Evolutionary conservation across 164 flowering plant genomes (phyloP), one percentile per base, ranked within the genome.

Genomic region (Magnolia sinica): DNA sequence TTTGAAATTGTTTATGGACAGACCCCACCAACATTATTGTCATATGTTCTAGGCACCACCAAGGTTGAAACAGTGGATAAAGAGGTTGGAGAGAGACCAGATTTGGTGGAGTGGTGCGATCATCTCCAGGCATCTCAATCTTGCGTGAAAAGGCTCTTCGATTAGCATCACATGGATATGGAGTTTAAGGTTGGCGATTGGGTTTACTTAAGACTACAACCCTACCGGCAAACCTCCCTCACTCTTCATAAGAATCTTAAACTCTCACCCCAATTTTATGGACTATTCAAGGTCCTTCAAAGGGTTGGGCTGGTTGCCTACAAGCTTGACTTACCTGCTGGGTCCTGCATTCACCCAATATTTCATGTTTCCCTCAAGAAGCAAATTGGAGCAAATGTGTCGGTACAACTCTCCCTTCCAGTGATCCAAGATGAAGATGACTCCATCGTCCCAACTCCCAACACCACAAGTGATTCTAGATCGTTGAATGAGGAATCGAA

Each of bases 41-140:
- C 64, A n/a, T 70, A 72, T 72, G 29, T 58, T 18, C 63, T 0
- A 55, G 19, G 64, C 20, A 72, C 64, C 4, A 4, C 49, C 11
- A 6, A 11, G 3, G 76, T 77, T 14, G 63, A 67, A 19, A 72
- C 66, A 1, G 76, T 77, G 3, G 79, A 77, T 64, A n/a, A 19
- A 64, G 66, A 20, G 20, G 2, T 64, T 6, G 19, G n/a, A 22
- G 66, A 64, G 19, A 3, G 66, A 7, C 22, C 20, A 3, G 22
- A 18, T 64, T 8, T 67, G 23, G 6, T 2, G 45, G 70, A 67
- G 45, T 16, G 24, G 18, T 37, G 37, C 8, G 70, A 67, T 67
- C 22, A 14, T 9, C 22, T 67, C 11, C 16, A 7, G 10, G 70
- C 19, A 24, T 19, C 70, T 8, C 70, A 67, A 67, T 9, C 19